phyloP scores from a whole-genome alignment of 306 rosid genomes.

The Pueraria montana region DNA sequence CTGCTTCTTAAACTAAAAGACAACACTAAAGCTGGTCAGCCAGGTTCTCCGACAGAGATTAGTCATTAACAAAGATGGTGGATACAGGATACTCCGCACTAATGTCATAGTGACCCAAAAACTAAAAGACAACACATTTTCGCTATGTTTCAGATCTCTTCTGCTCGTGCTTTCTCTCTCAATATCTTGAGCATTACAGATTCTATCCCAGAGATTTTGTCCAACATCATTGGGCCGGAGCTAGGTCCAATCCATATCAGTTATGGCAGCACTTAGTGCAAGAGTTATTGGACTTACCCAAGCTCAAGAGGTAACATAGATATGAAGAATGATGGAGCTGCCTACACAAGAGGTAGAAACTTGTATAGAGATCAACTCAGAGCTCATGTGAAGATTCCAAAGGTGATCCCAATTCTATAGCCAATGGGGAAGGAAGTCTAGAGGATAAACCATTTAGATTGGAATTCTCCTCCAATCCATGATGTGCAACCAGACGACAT shows the following conservation, averaged over 20 bases:
- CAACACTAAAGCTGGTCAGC: too few relatives aligned
- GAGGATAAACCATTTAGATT: slow-evolving; percentile 8
- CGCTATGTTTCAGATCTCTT: background rate
- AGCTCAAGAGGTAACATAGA: slow-evolving; percentile 18
- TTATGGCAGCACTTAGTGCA: background rate
- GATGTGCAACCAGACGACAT: background rate
- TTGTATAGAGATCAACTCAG: background rate
- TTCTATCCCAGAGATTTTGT: background rate
- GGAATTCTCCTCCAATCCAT: slow-evolving; percentile 7
- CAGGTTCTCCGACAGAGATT: too few relatives aligned
- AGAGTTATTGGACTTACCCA: slow-evolving; percentile 22
- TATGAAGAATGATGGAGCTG: background rate
- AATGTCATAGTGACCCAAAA: too few relatives aligned
- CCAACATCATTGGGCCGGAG: slow-evolving; percentile 1
- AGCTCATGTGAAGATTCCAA: slow-evolving; percentile 20
- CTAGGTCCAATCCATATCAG: background rate
- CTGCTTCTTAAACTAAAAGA: slow-evolving; percentile 6
- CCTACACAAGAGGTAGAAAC: slow-evolving; percentile 2
- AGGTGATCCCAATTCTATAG: slow-evolving; percentile 4
- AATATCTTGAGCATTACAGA: background rate
- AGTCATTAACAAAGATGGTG: too few relatives aligned
- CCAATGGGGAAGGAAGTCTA: slow-evolving; percentile 11
- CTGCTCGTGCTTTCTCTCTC: slow-evolving; percentile 7
- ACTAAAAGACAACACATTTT: slow-evolving; percentile 10
- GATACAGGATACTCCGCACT: too few relatives aligned